Evolutionary conservation across 1,139 yeast species (phyloP), one percentile per base, ranked within the genome.

Genomic region (Blastobotrys raffinosifermentans): DNA sequence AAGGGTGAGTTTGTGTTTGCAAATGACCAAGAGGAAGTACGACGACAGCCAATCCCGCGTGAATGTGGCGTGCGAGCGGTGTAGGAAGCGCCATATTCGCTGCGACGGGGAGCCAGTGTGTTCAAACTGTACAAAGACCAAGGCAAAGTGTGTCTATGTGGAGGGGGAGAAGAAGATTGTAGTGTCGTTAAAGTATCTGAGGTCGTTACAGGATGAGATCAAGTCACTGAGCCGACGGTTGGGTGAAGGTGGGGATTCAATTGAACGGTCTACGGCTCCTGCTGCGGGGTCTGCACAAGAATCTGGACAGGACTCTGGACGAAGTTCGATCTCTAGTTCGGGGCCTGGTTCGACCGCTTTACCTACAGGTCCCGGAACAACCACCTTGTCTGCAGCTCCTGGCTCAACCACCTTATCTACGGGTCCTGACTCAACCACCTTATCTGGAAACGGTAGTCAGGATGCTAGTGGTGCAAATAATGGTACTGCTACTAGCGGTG

Each of bases 61-160:
- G 11, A 25, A 25, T n/a, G 7, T 25, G 11, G 27, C 27, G 15
- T 84, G 94, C 54, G 75, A 77, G 11, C 62, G 87, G 33, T 84
- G 94, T 53, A 67, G 94, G 29, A 72, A 76, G 34, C 69, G 91
- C 40, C 94, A 84, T 57, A 77, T 80, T 26, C 73, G 83, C 46
- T 84, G 94, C 54, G 87, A 87, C 8, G 93, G 93, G 1, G 91
- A 86, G 1, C 73, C 77, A 27, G 86, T 89, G 0, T 84, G 94
- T 56, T 61, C 67, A 39, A 78, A 79, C 51, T 84, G 94, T 55
- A 63, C 60, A 14, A 58, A 70, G 35, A 75, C 83, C 13, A 71
- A 69, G 39, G 66, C 78, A 2, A 67, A 69, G 22, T 84, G 94
- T 63, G 87, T 81, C 51, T 84, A 83, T 49, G 72, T 76, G 16